These are phyloP conservation scores for Thielaviopsis euricoi DNA, from an alignment of 2,329 filamentous ascomycete genomes.

Conservation along the genomic window DNA sequence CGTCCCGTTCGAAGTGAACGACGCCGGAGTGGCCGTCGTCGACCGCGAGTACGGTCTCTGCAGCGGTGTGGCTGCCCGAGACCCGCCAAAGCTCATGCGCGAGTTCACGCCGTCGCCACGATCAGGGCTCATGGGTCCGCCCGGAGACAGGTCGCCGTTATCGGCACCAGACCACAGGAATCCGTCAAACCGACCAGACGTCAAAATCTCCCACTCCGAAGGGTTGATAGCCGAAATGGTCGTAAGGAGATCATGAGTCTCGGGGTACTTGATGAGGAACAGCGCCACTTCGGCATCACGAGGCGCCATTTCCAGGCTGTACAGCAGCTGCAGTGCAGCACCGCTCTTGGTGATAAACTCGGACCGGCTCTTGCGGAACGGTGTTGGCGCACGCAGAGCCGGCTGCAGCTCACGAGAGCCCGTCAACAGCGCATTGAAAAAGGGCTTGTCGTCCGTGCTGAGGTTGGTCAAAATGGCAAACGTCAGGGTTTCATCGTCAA, in stretches of 20 bases:
- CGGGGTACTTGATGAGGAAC: slow-evolving; percentile 68
- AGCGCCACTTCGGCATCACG: slow-evolving; percentile 75
- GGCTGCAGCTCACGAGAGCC: slow-evolving; percentile 41
- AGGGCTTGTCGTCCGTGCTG: slow-evolving; percentile 54
- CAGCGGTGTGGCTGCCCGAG: slow-evolving; percentile 26
- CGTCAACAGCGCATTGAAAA: slow-evolving; percentile 66
- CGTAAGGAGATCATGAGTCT: slow-evolving; percentile 70
- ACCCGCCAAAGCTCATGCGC: slow-evolving; percentile 10
- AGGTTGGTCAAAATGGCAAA: slow-evolving; percentile 90
- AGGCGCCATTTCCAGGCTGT: slow-evolving; percentile 55
- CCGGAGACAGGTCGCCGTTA: slow-evolving; percentile 28
- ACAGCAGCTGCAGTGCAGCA: slow-evolving; percentile 68
- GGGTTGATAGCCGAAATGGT: slow-evolving; percentile 77
- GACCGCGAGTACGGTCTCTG: slow-evolving; percentile 34
- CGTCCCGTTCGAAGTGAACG: slow-evolving; percentile 38
- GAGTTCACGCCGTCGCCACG: slow-evolving; percentile 14
- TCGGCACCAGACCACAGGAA: slow-evolving; percentile 91
- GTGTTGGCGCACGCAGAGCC: slow-evolving; percentile 49
- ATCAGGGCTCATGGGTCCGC: slow-evolving; percentile 34
- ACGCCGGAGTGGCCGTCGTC: slow-evolving; percentile 41
- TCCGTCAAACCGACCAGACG: slow-evolving; percentile 84
- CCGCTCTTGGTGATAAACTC: slow-evolving; percentile 61
- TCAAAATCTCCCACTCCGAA: slow-evolving; percentile 93
- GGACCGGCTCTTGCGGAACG: slow-evolving; percentile 46
- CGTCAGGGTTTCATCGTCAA: slow-evolving; percentile 83